Evolutionary conservation across 371 early-diverging fungal genomes (phyloP).

Genomic region (Nematocida sp.): DNA sequence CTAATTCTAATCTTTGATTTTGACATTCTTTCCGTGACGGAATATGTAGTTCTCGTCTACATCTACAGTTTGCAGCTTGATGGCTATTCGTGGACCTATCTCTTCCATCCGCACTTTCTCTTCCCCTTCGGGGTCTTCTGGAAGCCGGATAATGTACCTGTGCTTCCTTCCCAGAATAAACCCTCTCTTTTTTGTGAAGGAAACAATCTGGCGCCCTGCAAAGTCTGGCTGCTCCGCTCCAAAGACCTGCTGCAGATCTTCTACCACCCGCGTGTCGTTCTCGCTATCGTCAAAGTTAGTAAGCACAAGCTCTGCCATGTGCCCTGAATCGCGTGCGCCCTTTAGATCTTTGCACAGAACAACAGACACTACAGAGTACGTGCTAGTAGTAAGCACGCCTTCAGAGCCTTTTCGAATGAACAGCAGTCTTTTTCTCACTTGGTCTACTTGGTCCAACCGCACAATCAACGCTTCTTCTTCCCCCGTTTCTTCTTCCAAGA

Average conservation of each 20-base stretch:
- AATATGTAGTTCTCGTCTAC: constrained; percentile 43
- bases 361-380: constrained; percentile 39
- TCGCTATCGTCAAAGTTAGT: constrained; percentile 40
- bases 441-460: constrained; percentile 39
- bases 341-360: constrained; percentile 17
- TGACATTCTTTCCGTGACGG: constrained; percentile 46
- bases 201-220: constrained; percentile 47
- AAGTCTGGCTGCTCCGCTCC: constrained; percentile 35
- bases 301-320: constrained; percentile 40
- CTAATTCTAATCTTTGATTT: constrained; percentile 41
- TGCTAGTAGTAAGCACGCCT: constrained; percentile 27
- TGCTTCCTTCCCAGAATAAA: constrained; percentile 48
- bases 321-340: constrained; percentile 40
- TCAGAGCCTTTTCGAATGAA: constrained; percentile 24
- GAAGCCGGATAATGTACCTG: constrained; percentile 41
- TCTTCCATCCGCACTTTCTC: constrained; percentile 45
- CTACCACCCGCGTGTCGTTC: constrained; percentile 14
- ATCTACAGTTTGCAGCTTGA: constrained; percentile 46
- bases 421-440: constrained; percentile 2
- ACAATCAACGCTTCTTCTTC: constrained; percentile 45
- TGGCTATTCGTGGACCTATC: constrained; percentile 46
- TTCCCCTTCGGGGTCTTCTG: constrained; percentile 13
- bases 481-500: constrained; percentile 30
- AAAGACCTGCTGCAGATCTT: constrained; percentile 27
- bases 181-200: constrained; percentile 50